Base-by-base conservation (phyloP, 805 yeast species). In the Kodamaea restingae region DNA sequence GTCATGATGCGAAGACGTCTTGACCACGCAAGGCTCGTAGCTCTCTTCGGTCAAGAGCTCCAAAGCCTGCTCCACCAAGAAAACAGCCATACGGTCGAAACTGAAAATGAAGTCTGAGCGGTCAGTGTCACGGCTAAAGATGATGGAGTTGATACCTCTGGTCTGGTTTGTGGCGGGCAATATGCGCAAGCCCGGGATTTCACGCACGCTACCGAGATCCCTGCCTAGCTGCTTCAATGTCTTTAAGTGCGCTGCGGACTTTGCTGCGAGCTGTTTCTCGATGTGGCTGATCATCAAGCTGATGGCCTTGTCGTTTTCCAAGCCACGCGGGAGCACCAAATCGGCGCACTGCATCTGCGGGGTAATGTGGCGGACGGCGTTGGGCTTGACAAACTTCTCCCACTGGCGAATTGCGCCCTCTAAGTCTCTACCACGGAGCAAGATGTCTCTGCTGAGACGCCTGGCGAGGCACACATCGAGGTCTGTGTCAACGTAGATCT, bases 401-500 rank as follows among this genome's bases (percentile, higher is more conserved):
- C 98, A 93, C 55, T 93, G 98, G 48, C 77, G 73, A 43, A 93
- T 72, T 12, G 90, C 84, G 1, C 96, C 95, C 4, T 64, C 70
- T 25, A 90, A 65, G 50, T 90, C 96, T 43, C 98, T 69, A 1
- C 95, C 96, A 44, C 98, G 70, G 44, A 82, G 80, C 10, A 85
- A 70, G 38, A 88, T 88, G 58, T 93, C 98, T 53, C 98, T 71
- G 3, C 86, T 78, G 32, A 93, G 65, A 51, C 98, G 71, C 52
- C 98, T 72, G 4, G 96, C 90, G 50, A 93, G 70, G 60, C 98
- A 93, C 11, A 91, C 76, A 56, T 93, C 98, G 49, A 88, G 69
- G 53, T 90, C 98, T 2, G 97, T 93, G 50, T 91, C 97, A 3
- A 93, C 97, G 58, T 80, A 93, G 14, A 91, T 77, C 60, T 85